Evolutionary conservation across 352 stramenopile species (phyloP), one percentile per base, ranked within the genome.

Genomic region (Halophytophthora polymorphica): DNA sequence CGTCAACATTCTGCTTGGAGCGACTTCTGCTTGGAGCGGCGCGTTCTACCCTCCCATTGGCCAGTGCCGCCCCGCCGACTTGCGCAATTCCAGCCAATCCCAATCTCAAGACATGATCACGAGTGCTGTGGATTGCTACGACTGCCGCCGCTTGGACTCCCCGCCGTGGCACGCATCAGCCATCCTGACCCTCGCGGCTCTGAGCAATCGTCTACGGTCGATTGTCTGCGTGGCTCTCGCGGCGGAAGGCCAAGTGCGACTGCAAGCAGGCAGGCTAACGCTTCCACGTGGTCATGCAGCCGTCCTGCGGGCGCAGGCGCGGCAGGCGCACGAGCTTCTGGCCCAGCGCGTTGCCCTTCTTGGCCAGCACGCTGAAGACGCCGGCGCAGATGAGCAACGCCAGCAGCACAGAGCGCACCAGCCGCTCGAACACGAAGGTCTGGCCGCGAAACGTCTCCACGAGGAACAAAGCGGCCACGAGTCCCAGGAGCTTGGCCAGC

Each of bases 241-340:
- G n/a, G n/a, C n/a, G n/a, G n/a, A 34, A 12, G 6, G 29, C 29
- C 29, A 34, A 34, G 29, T 12, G 6, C 29, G 6, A 34, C 29
- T 34, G 29, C 6, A 54, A 61, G 54, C 56, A 28, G 22, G 17
- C 2, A 31, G 21, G 13, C 45, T 80, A 87, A 46, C 68, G 74
- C 58, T 88, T 87, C 76, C 74, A 90, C 28, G 68, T 59, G n/a
- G 78, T 82, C 79, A 78, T 80, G 51, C 75, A 95, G 18, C 81
- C 82, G 29, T 93, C 75, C 52, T 90, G 74, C 12, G 82, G 82
- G 7, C 82, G 68, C 12, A 93, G 53, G 25, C 60, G 67, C 48
- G 83, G 82, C 36, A 83, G 61, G 25, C 70, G 74, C 39, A 90
- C 85, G 23, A 95, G 64, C 41, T 71, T 80, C 55, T 85, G 50